phyloP scores from a whole-genome alignment of 2,329 filamentous ascomycete genomes.

The Stagonosporopsis chrysanthemi region DNA sequence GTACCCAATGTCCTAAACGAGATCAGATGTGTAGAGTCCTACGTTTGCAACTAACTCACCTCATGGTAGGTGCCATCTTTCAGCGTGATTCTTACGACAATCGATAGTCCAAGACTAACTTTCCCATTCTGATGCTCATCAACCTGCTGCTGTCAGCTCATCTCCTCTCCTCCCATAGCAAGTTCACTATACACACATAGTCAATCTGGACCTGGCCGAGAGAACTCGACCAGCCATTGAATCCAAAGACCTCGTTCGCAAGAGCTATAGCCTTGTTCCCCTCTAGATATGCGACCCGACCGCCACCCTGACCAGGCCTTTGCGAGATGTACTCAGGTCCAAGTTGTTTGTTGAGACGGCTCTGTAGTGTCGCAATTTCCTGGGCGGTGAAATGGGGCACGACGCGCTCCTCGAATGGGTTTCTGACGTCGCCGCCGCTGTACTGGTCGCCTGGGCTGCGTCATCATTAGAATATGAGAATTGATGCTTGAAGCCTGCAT shows the following conservation, averaged over 20 bases:
- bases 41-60: slow-evolving; percentile 43
- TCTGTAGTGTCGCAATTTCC: slow-evolving; percentile 87
- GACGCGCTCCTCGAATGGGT: slow-evolving; percentile 83
- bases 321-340: slow-evolving; percentile 96
- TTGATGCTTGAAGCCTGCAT: too few species aligned
- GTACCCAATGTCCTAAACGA: slow-evolving; percentile 81
- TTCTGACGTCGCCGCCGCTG: slow-evolving; percentile 56
- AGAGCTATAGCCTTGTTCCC: slow-evolving; percentile 96
- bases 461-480: slow-evolving; percentile 23
- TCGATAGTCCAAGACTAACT: slow-evolving; percentile 84
- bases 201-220: slow-evolving; percentile 95
- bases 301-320: slow-evolving; percentile 80
- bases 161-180: background rate
- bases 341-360: slow-evolving; percentile 87
- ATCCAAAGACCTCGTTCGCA: slow-evolving; percentile 94
- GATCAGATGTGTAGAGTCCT: background rate
- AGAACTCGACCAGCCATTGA: slow-evolving; percentile 97
- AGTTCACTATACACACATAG: slow-evolving; percentile 66
- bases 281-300: slow-evolving; percentile 91
- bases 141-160: slow-evolving; percentile 57
- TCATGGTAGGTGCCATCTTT: slow-evolving; percentile 97
- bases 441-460: slow-evolving; percentile 50
- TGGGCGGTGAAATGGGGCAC: slow-evolving; percentile 85
- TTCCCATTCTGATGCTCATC: slow-evolving; percentile 84
- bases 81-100: slow-evolving; percentile 88